Conservation (phyloP, 768 basidiomycete species). For the Kondoa subrosea region DNA sequence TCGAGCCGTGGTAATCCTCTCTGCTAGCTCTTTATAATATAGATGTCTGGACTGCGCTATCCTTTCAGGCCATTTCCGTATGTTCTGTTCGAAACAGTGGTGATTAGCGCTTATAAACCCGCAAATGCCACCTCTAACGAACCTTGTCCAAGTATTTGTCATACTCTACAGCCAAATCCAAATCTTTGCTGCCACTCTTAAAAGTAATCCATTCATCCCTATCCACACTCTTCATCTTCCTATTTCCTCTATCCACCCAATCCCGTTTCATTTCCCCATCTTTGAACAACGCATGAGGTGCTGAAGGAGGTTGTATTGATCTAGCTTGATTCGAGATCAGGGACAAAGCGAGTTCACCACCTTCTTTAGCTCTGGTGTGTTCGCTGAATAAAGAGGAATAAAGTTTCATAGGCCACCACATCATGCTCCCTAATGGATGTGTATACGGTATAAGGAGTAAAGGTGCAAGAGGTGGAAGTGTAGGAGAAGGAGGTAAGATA, state of each 20-base stretch:
- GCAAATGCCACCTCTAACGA: background rate
- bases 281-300: slow-evolving; percentile 20
- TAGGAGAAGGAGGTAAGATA: slow-evolving; percentile 40
- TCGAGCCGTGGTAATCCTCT: slow-evolving; percentile 53
- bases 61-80: slow-evolving; percentile 30
- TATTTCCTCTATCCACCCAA: slow-evolving; percentile 10
- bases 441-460: slow-evolving; percentile 38
- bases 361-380: slow-evolving; percentile 56
- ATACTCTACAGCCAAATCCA: slow-evolving; percentile 53
- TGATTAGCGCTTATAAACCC: background rate
- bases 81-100: slow-evolving; percentile 42
- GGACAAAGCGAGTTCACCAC: slow-evolving; percentile 63
- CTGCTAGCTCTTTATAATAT: slow-evolving; percentile 57
- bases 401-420: slow-evolving; percentile 25
- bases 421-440: slow-evolving; percentile 25
- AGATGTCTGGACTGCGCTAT: slow-evolving; percentile 45
- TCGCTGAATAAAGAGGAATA: slow-evolving; percentile 82
- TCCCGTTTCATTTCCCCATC: slow-evolving; percentile 8
- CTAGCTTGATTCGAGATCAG: slow-evolving; percentile 51
- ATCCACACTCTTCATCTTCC: slow-evolving; percentile 6
- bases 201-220: slow-evolving; percentile 5
- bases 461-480: slow-evolving; percentile 58
- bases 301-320: slow-evolving; percentile 39
- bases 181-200: slow-evolving; percentile 39
- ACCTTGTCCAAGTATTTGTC: slow-evolving; percentile 35